Base-by-base conservation (phyloP, 1,284 basidiomycete genomes). In the Cutaneotrichosporon cavernicola region DNA sequence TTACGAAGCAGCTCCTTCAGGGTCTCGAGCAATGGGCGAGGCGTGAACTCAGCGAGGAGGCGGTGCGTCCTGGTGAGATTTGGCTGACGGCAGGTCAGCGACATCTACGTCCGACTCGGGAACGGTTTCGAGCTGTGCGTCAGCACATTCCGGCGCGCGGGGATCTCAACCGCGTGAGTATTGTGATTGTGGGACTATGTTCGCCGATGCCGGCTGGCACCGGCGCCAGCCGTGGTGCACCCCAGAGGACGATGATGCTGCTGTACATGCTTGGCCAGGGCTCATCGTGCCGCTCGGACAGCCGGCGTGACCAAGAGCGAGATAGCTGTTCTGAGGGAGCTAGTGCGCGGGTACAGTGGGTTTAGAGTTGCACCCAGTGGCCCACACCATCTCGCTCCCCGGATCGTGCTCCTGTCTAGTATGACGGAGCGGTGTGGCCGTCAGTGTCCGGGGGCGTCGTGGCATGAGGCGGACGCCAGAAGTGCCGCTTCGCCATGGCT, bases 61-160 rank as follows among this genome's bases (percentile, higher is more conserved):
- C 76, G 60, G 81, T 81, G 56, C 64, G 78, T 72, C 1, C 8
- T 1, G 26, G 34, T 11, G 36, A 6, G 18, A 31, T 32, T 4
- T 9, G 1, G 26, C 60, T 55, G 26, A 58, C 58, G n/a, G 34
- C 84, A 91, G 72, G 94, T 99, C 71, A 97, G 93, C 83, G 92
- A 98, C 79, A 90, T 97, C 63, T 99, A 99, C 79, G 97, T 99
- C 60, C 87, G 89, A 56, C 84, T 99, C 21, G 96, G 96, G 22
- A 98, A 99, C 80, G 95, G 97, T 75, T 98, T 99, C 83, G 97
- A 97, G 77, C 87, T 88, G 21, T 94, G 94, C 31, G 91, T 95
- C 46, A 86, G 89, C 60, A 92, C 95, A 1, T 99, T 99, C 79
- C 85, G 86, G 11, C 84, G 86, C 26, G 93, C 89, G 70, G 88